Base-by-base conservation (phyloP, 2,329 filamentous ascomycete species). In the Aspergillus aculeatinus region DNA sequence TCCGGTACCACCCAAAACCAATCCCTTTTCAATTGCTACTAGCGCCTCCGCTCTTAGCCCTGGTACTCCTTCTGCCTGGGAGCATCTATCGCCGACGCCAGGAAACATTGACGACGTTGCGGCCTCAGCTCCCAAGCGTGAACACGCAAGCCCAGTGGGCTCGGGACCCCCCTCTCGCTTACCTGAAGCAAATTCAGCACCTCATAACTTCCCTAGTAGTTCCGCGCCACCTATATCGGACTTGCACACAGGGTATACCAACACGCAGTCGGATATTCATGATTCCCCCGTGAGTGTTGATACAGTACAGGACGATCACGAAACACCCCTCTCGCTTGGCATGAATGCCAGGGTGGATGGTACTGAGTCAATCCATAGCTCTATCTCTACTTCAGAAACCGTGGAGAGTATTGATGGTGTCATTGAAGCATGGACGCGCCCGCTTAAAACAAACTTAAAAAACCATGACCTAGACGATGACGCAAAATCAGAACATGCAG, bases 21-120 rank as follows among this genome's bases (percentile, higher is more conserved):
- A 64, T 42, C 57, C 67, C n/a, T 64, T 62, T 53, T 35, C 61
- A 16, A 58, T 66, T 19, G 56, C 65, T 14, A 60, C 68, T n/a
- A 61, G 67, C 51, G 54, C 76, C 29, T 77, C 78, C 48, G 76
- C 75, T 12, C 63, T 81, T 35, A 78, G 78, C 1, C 65, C 66
- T 48, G 77, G 78, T 4, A 73, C 74, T 1, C 80, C 79, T 4
- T 81, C 80, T 4, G 80, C 81, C 60, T 81, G 79, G 80, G 79
- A 81, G 61, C 75, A 80, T 64, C 72, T 79, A 58, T 68, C 69
- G 5, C 67, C 70, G n/a, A 66, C 67, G 7, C 68, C 70, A 7
- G 75, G 71, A 27, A 70, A 76, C 23, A 65, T 79, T 48, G 76
- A 80, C 56, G 77, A 79, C 61, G 59, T 64, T 11, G 59, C 65